These are phyloP conservation scores for Corchorus olitorius DNA, from an alignment of 345 rosid species.

Conservation along the genomic window DNA sequence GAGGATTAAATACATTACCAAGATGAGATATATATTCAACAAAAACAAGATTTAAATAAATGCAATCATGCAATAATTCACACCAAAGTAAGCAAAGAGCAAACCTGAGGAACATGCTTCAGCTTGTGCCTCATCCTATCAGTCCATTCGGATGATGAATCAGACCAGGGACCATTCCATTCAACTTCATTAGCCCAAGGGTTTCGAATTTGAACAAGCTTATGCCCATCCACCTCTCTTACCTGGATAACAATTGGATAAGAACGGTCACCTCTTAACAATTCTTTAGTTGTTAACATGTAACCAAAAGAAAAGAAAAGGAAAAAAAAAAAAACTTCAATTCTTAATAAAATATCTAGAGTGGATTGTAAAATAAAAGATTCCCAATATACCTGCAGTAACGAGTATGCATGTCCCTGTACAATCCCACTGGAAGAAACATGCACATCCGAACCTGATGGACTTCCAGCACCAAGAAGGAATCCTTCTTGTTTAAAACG, in stretches of 20 bases:
- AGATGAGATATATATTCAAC: neutral
- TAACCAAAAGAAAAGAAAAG: too few species aligned
- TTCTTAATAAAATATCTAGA: neutral
- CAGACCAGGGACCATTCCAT: slow-evolving; percentile 99
- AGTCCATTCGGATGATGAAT: slow-evolving; percentile 93
- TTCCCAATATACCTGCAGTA: slow-evolving; percentile 67
- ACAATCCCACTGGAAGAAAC: slow-evolving; percentile 99
- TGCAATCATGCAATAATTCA: slow-evolving; percentile 6
- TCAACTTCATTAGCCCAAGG: slow-evolving; percentile 99
- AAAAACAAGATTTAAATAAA: slow-evolving; percentile 3
- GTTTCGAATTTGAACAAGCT: slow-evolving; percentile 96
- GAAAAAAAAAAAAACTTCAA: too few species aligned
- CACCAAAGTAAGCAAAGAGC: neutral
- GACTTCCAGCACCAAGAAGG: slow-evolving; percentile 99
- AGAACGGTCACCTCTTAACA: neutral
- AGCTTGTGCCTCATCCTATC: slow-evolving; percentile 98
- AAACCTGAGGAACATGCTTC: slow-evolving; percentile 89
- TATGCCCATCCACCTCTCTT: slow-evolving; percentile 97
- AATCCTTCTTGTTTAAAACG: slow-evolving; percentile 98
- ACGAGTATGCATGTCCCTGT: slow-evolving; percentile 98
- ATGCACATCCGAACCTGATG: slow-evolving; percentile 99
- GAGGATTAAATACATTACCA: slow-evolving; percentile 21
- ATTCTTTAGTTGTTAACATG: slow-evolving; percentile 1
- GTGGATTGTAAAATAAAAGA: slow-evolving; percentile 1
- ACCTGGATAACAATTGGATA: slow-evolving; percentile 52